A percentile compares a stretch with the other conserved stretches of the same genome.
Evolutionary conservation across 1,284 basidiomycete genomes (phyloP).

Genomic region (Microbotryum saponariae): DNA sequence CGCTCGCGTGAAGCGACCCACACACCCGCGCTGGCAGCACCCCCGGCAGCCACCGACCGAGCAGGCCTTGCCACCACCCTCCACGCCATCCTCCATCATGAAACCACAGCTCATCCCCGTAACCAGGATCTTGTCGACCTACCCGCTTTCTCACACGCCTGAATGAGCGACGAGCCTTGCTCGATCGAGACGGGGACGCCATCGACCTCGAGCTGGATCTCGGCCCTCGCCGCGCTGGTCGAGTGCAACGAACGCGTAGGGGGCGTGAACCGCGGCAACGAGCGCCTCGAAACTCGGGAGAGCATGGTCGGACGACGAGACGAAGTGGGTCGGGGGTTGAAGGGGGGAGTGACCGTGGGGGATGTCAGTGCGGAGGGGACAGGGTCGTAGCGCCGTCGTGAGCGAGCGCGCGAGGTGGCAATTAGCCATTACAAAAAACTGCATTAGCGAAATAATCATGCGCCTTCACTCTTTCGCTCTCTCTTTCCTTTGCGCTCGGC

Average conservation of each 20-base stretch:
- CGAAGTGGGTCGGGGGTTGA: background rate
- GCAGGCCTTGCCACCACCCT: no score
- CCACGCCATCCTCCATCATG: no score
- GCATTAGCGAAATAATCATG: no score
- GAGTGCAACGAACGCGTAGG: no score
- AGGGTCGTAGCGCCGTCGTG: background rate
- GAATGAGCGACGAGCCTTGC: constrained; percentile 83
- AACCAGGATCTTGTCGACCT: background rate
- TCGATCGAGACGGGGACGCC: constrained; percentile 36
- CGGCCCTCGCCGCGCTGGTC: constrained; percentile 6
- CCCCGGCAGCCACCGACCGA: no score
- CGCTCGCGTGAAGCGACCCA: no score
- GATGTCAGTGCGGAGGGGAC: background rate
- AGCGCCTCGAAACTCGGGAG: constrained; percentile 4
- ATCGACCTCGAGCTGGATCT: constrained; percentile 37
- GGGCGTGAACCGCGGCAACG: constrained; percentile 8
- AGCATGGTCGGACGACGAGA: constrained; percentile 12
- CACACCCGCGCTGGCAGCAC: no score
- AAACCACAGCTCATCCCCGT: no score
- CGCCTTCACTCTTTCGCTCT: no score
- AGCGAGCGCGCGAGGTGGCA: no score
- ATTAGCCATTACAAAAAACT: no score
- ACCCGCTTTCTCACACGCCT: constrained; percentile 62
- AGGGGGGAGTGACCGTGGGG: background rate
- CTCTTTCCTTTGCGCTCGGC: no score